These are phyloP conservation scores for Candida verbasci DNA, from an alignment of 805 yeast species.

Conservation along the genomic window DNA sequence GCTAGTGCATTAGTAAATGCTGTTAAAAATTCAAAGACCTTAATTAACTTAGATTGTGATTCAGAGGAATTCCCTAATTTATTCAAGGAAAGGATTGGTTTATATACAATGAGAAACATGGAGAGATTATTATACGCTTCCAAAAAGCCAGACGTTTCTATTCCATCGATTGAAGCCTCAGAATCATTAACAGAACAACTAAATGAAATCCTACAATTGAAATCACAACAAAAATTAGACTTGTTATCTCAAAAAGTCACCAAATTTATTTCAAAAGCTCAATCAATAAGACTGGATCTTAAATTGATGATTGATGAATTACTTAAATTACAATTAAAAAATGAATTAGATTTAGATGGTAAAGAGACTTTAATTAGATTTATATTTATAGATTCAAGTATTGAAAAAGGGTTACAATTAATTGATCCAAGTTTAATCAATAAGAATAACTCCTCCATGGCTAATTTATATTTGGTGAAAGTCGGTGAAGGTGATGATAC, in stretches of 20 bases:
- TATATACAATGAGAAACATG: slow-evolving; percentile 80
- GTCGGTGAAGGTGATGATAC: slow-evolving; percentile 24
- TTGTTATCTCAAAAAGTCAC: slow-evolving; percentile 28
- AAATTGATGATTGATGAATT: slow-evolving; percentile 43
- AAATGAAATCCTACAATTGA: slow-evolving; percentile 27
- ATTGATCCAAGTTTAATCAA: slow-evolving; percentile 32
- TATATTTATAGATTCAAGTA: slow-evolving; percentile 63
- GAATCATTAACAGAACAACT: slow-evolving; percentile 23
- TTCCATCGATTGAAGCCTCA: slow-evolving; percentile 5
- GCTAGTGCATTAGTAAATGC: slow-evolving; percentile 66
- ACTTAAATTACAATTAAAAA: slow-evolving; percentile 51
- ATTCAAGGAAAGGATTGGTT: slow-evolving; percentile 67
- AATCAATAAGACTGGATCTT: slow-evolving; percentile 25
- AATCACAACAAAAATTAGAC: slow-evolving; percentile 29
- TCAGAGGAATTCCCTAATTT: slow-evolving; percentile 55
- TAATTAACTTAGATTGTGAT: slow-evolving; percentile 68
- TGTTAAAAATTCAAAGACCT: slow-evolving; percentile 58
- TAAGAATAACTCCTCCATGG: slow-evolving; percentile 7
- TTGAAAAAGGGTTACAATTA: slow-evolving; percentile 51
- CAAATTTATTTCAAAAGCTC: slow-evolving; percentile 23
- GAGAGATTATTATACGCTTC: slow-evolving; percentile 46
- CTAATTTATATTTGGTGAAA: slow-evolving; percentile 7
- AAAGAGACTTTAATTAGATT: slow-evolving; percentile 71
- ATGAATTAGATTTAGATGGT: slow-evolving; percentile 59
- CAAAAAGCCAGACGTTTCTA: slow-evolving; percentile 26